A percentile compares a stretch with the other conserved stretches of the same genome.
Conservation (phyloP, 140 eudicot genomes). For the Erigeron philadelphicus region DNA sequence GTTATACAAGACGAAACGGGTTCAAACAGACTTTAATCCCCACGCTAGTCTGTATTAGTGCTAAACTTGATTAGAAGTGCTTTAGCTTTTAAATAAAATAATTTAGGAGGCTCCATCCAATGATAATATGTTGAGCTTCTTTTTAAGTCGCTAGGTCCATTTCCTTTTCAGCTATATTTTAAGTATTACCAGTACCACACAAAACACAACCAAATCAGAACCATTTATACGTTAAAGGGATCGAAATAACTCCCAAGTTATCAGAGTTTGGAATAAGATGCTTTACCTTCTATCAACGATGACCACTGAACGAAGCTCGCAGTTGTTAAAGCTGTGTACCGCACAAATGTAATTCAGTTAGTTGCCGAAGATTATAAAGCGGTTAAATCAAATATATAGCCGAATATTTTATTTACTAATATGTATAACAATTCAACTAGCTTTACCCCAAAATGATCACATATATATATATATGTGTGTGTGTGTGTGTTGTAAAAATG, state of each 20-base stretch:
- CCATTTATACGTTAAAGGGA: not conserved
- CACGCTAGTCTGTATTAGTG: not conserved
- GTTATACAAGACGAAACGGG: not conserved
- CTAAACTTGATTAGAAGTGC: not conserved
- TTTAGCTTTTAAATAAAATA: not conserved
- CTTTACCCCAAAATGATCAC: not conserved
- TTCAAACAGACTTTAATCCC: no score
- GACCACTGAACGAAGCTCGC: slow-evolving; percentile 90
- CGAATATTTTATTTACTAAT: not conserved
- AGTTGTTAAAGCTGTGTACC: slow-evolving; percentile 67
- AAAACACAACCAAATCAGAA: not conserved
- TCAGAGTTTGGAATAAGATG: not conserved
- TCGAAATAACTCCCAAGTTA: not conserved
- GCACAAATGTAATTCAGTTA: not conserved
- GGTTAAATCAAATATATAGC: not conserved
- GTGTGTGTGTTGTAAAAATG: not conserved
- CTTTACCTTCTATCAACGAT: slow-evolving; percentile 74
- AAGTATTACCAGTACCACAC: not conserved
- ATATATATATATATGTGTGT: not conserved
- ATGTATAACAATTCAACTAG: not conserved
- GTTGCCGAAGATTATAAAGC: not conserved
- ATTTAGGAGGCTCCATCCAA: not conserved
- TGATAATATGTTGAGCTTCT: not conserved
- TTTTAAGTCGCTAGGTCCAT: not conserved
- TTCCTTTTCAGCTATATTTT: no score